A percentile compares a stretch with the other conserved stretches of the same genome.
Conservation (phyloP, 202 grass and related monocot species). For the Elaeis oleifera region DNA sequence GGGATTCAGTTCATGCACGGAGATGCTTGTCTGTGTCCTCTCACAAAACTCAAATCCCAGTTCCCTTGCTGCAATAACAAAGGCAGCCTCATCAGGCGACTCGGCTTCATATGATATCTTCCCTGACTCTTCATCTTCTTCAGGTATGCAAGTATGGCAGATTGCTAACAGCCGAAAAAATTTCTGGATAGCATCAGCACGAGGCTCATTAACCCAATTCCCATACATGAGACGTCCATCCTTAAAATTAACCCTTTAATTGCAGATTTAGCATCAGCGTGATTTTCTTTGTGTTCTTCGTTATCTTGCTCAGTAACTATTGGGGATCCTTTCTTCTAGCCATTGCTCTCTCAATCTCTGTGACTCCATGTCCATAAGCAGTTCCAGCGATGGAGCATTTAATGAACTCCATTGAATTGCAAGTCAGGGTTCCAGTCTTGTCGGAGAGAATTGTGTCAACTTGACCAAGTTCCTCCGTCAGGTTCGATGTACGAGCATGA, state of each 20-base stretch:
- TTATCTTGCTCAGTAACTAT: slow-evolving; percentile 10
- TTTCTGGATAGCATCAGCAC: slow-evolving; percentile 35
- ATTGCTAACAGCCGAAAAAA: slow-evolving; percentile 58
- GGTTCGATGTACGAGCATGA: slow-evolving; percentile 71
- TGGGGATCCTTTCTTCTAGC: slow-evolving; percentile 37
- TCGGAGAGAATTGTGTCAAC: slow-evolving; percentile 78
- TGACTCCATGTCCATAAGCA: slow-evolving; percentile 58
- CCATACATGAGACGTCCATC: slow-evolving; percentile 78
- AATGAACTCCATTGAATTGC: slow-evolving; percentile 94
- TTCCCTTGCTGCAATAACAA: slow-evolving; percentile 65
- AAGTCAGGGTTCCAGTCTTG: slow-evolving; percentile 85
- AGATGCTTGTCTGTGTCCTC: slow-evolving; percentile 63
- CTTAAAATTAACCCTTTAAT: slow-evolving; percentile 67
- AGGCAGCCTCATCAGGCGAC: slow-evolving; percentile 81
- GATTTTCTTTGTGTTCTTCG: slow-evolving; percentile 7
- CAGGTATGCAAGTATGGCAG: slow-evolving; percentile 86
- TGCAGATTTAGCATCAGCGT: slow-evolving; percentile 4
- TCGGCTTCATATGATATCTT: slow-evolving; percentile 82
- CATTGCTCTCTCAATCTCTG: slow-evolving; percentile 74
- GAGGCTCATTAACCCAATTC: slow-evolving; percentile 53
- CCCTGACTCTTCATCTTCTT: slow-evolving; percentile 52
- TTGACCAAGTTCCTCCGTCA: slow-evolving; percentile 90
- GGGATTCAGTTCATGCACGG: slow-evolving; percentile 47
- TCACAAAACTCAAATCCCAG: slow-evolving; percentile 79
- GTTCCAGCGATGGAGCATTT: slow-evolving; percentile 78